Conservation (phyloP, 2,329 filamentous ascomycete species). For the Colletotrichum echinochloae region DNA sequence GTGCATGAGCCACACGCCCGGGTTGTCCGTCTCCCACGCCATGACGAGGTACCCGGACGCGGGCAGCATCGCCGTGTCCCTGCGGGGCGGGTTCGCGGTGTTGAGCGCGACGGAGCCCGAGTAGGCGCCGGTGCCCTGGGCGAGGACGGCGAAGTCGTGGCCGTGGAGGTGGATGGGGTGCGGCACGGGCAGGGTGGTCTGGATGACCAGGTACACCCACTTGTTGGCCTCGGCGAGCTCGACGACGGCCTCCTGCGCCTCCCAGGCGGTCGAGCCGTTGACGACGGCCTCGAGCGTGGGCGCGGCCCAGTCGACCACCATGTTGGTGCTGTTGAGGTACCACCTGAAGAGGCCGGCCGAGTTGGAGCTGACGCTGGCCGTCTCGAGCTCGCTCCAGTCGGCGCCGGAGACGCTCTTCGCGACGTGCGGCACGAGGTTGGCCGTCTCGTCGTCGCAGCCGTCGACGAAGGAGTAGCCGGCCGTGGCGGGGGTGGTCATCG, state of each 20-base stretch:
- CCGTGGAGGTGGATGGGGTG: constrained; percentile 55
- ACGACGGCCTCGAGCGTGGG: constrained; percentile 47
- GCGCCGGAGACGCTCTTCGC: constrained; percentile 48
- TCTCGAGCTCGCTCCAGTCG: constrained; percentile 46
- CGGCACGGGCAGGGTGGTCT: constrained; percentile 43
- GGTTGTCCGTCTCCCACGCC: constrained; percentile 62
- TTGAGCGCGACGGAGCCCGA: constrained; percentile 35
- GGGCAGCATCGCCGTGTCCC: constrained; percentile 64
- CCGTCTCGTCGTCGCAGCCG: constrained; percentile 53
- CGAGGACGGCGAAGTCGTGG: constrained; percentile 49
- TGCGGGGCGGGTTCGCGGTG: constrained; percentile 60
- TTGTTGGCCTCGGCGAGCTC: constrained; percentile 44
- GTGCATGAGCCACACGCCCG: constrained; percentile 63
- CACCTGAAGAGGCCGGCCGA: constrained; percentile 56
- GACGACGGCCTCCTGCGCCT: constrained; percentile 46
- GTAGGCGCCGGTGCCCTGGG: constrained; percentile 39
- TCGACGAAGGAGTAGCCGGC: constrained; percentile 38
- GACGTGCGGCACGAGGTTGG: constrained; percentile 51
- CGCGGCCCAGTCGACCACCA: constrained; percentile 48
- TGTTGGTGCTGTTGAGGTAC: constrained; percentile 55
- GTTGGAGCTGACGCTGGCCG: constrained; percentile 46
- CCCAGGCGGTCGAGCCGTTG: constrained; percentile 41
- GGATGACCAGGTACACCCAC: constrained; percentile 49
- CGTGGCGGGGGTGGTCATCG: constrained; percentile 35
- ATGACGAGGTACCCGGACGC: constrained; percentile 60